Base-by-base conservation (phyloP, 208 protist species). In the Trypanosoma mega region DNA sequence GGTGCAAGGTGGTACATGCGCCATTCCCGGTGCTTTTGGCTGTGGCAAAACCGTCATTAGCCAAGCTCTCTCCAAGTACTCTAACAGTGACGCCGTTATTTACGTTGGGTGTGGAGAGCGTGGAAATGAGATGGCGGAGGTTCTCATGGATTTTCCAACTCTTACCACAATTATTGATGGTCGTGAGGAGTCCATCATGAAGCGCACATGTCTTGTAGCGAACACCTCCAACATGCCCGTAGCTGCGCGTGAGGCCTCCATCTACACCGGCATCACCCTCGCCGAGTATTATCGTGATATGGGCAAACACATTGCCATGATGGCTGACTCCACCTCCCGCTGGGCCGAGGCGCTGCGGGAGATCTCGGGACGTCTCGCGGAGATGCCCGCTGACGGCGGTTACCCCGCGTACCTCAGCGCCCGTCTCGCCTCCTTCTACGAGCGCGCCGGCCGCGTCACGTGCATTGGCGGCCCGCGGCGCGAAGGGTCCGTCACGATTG, bases 141-240 rank as follows among this genome's bases (percentile, higher is more conserved):
- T 99, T 64, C 86, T 99, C 12, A 99, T 98, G 93, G 99, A 99
- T 26, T 99, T 99, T 95, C 99, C 99, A 31, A 90, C 96, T 61
- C 75, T 99, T 44, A 98, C 85, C 39, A 95, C 92, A 16, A 72
- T 98, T 66, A 85, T 99, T 33, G 80, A 98, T 67, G 98, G 97
- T 39, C 82, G 93, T 39, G 88, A 98, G 66, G 93, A 99, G 60
- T 96, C 96, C 29, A 99, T 99, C 81, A 99, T 99, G 99, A 97
- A 99, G 80, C 96, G 99, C 56, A 99, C 99, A 41, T 97, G 90
- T 48, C 85, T 99, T 14, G 98, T 99, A n/a, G 99, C 99, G 30
- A 99, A 99, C 80, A 99, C 99, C 11, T 99, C 98, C 31, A 99
- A 99, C 88, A 99, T 99, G 99, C 98, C 99, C 21, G 99, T 99